Base-by-base conservation (phyloP, 2,329 filamentous ascomycete genomes). In the Raffaelea ambrosiae region DNA sequence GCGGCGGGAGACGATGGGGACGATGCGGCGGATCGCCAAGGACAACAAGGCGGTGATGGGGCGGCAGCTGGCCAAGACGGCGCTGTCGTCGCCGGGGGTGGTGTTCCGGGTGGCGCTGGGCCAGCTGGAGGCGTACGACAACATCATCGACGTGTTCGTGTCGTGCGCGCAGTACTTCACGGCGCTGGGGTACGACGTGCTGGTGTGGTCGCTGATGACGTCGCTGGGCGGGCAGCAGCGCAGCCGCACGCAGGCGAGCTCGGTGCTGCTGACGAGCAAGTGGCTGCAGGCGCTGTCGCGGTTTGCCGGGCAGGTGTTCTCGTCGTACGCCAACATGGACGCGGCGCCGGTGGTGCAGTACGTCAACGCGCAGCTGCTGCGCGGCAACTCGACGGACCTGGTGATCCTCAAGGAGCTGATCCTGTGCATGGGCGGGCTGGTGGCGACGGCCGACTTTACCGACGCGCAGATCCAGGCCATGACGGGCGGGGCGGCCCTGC, bases 121-220 rank as follows among this genome's bases (percentile, higher is more conserved):
- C 53, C 90, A 96, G 63, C 88, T 96, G 50, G 90, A 98, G 64
- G 84, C 86, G 0, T 98, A 98, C 63, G 86, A 86, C 61, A 98
- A 97, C 61, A 76, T 98, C 51, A 95, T 95, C 48, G 88, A 95
- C 52, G 88, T 88, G 5, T 88, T 98, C 52, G 90, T 97, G 14
- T 89, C 96, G 61, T 96, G 90, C 59, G 89, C 88, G 36, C 84
- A 88, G 58, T 96, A 96, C 62, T 96, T 97, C 57, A 95, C 91
- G 1, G 83, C 87, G 47, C 70, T 98, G 35, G 91, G 88, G 0
- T 95, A 95, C 61, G 93, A 98, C 63, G 87, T 95, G 29, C 73
- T 98, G 40, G 86, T 88, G 3, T 98, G 91, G 89, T 88, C 88
- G 19, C 72, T 98, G 40, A 80, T 98, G 66, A 94, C 82, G 59